These are phyloP conservation scores for Phellinidium pouzarii DNA, from an alignment of 1,284 basidiomycete species.

Conservation along the genomic window DNA sequence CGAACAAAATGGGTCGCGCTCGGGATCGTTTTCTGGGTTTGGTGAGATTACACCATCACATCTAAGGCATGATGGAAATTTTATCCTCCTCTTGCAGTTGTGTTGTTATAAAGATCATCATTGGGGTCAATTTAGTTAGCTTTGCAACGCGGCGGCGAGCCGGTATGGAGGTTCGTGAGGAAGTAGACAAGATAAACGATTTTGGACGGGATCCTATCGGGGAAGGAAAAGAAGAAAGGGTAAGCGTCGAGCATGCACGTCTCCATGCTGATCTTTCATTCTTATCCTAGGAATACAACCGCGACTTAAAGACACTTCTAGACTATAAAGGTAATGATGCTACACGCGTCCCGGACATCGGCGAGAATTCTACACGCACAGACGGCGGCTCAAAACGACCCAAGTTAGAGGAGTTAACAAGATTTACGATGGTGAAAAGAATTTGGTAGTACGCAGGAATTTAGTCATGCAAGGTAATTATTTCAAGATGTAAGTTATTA, in stretches of 20 bases:
- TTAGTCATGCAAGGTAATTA: neutral
- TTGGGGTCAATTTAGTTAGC: slow-evolving; percentile 81
- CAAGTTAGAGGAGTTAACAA: slow-evolving; percentile 77
- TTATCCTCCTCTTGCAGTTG: slow-evolving; percentile 38
- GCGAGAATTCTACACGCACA: slow-evolving; percentile 41
- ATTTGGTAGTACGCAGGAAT: slow-evolving; percentile 58
- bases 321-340: slow-evolving; percentile 67
- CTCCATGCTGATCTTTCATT: slow-evolving; percentile 8
- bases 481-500: neutral
- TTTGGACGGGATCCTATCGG: slow-evolving; percentile 83
- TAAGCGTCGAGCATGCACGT: slow-evolving; percentile 32
- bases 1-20: slow-evolving; percentile 62
- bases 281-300: slow-evolving; percentile 62
- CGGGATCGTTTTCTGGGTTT: slow-evolving; percentile 71
- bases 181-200: slow-evolving; percentile 71
- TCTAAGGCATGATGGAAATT: slow-evolving; percentile 4
- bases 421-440: slow-evolving; percentile 91
- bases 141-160: slow-evolving; percentile 72
- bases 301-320: slow-evolving; percentile 66
- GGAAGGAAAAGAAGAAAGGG: slow-evolving; percentile 79
- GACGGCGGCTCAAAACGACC: slow-evolving; percentile 45
- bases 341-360: slow-evolving; percentile 60
- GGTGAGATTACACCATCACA: slow-evolving; percentile 42
- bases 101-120: slow-evolving; percentile 80
- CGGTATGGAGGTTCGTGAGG: slow-evolving; percentile 71